Percentiles rank a stretch among this genome's conserved stretches.
Conservation (phyloP, 1,284 basidiomycete species). For the Wolfiporia cocos region DNA sequence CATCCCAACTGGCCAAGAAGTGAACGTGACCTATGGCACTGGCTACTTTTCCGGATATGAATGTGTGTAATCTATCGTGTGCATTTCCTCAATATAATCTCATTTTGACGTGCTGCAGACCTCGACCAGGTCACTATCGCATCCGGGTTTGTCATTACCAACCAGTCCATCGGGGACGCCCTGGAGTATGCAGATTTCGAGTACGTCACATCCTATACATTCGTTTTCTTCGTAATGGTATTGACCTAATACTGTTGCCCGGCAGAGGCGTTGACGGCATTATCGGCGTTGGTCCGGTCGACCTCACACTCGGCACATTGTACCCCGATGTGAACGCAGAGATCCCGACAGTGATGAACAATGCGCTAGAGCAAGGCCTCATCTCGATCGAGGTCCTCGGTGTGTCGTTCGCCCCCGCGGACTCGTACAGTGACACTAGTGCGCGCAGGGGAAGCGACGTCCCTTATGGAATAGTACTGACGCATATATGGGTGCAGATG, state of each 20-base stretch:
- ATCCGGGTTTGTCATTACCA: constrained; percentile 33
- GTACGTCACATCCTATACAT: neutral
- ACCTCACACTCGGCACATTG: constrained; percentile 37
- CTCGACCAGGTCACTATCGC: constrained; percentile 42
- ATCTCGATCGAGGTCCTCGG: constrained; percentile 40
- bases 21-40: constrained; percentile 44
- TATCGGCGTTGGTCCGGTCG: constrained; percentile 48
- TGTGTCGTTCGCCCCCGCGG: constrained; percentile 43
- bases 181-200: constrained; percentile 32
- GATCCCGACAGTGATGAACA: constrained; percentile 33
- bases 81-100: constrained; percentile 32
- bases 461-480: no score
- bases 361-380: constrained; percentile 31
- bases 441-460: neutral
- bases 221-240: neutral
- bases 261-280: constrained; percentile 41
- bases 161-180: constrained; percentile 50
- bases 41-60: constrained; percentile 45
- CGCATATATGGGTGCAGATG: constrained; percentile 1
- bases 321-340: constrained; percentile 9
- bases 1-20: constrained; percentile 33
- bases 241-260: neutral
- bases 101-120: constrained; percentile 21
- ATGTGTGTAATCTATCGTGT: constrained; percentile 26
- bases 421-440: constrained; percentile 5